These are phyloP conservation scores for Mycena leptocephala DNA, from an alignment of 768 basidiomycete genomes.

Conservation along the genomic window DNA sequence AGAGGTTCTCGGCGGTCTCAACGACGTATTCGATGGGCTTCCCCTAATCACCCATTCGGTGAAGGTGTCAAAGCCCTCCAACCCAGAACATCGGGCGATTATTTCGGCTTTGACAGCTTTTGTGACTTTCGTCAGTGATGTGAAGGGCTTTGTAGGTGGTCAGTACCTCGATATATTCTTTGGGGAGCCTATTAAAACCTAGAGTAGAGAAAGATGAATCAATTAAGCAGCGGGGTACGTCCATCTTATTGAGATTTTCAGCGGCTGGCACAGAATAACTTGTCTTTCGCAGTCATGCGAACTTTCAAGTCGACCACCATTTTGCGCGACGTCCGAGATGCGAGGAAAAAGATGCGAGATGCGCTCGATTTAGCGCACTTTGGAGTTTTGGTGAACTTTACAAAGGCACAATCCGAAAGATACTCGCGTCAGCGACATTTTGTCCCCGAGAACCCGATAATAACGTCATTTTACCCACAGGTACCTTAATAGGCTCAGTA, in stretches of 20 bases:
- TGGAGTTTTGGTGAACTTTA: conserved; percentile 5
- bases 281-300: conserved; percentile 7
- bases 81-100: conserved; percentile 16
- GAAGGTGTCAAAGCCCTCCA: neutral
- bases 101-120: conserved; percentile 12
- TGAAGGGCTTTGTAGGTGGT: conserved; percentile 9
- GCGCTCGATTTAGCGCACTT: conserved; percentile 13
- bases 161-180: neutral
- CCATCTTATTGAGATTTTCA: neutral
- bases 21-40: conserved; percentile 16
- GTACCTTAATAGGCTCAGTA: neutral
- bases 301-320: conserved; percentile 7
- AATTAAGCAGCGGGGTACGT: conserved; percentile 8
- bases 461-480: neutral
- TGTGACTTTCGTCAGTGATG: conserved; percentile 1
- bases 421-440: neutral
- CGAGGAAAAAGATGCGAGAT: conserved; percentile 16
- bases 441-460: neutral
- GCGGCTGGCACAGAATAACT: neutral
- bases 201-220: neutral
- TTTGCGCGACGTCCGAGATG: neutral
- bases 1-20: conserved; percentile 16
- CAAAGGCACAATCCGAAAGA: neutral
- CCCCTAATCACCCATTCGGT: conserved; percentile 5
- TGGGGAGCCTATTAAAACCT: neutral